Evolutionary conservation across 1,284 basidiomycete species (phyloP).

Genomic region (Phellinidium pouzarii): DNA sequence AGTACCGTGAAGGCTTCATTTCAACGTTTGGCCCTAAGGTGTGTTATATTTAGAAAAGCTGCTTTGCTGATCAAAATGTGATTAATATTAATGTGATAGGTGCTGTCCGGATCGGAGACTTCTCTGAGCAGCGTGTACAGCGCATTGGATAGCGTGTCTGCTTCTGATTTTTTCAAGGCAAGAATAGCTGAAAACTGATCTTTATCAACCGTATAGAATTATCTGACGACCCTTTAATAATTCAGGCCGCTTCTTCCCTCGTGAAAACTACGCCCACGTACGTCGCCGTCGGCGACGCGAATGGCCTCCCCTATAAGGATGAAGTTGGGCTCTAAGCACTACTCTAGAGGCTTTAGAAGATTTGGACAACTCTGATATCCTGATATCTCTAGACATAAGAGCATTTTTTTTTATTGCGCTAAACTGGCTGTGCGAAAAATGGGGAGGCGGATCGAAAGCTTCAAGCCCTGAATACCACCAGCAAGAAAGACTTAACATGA

Average conservation of each 20-base stretch:
- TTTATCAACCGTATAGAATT: not conserved
- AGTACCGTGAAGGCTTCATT: constrained; percentile 66
- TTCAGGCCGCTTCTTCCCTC: constrained; percentile 47
- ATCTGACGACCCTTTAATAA: not conserved
- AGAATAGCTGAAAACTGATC: constrained; percentile 20
- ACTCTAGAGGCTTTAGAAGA: not conserved
- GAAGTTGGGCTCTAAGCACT: constrained; percentile 65
- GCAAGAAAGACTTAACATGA: no score
- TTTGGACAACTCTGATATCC: not conserved
- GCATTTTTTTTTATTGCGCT: not conserved
- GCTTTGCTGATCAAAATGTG: constrained; percentile 17
- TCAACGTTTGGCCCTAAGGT: constrained; percentile 60
- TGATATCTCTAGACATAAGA: constrained; percentile 3
- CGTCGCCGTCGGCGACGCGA: constrained; percentile 77
- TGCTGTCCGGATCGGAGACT: constrained; percentile 49
- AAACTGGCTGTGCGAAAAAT: not conserved
- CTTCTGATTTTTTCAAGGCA: constrained; percentile 59
- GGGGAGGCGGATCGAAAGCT: no score
- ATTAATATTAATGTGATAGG: constrained; percentile 31
- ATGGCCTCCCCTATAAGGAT: constrained; percentile 74
- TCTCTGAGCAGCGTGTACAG: constrained; percentile 49
- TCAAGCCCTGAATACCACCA: no score
- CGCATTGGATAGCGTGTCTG: constrained; percentile 56
- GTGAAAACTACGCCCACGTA: constrained; percentile 75
- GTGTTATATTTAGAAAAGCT: constrained; percentile 19